These are phyloP conservation scores for Rheum nobile DNA, from an alignment of 148 eudicot species.

Conservation along the genomic window DNA sequence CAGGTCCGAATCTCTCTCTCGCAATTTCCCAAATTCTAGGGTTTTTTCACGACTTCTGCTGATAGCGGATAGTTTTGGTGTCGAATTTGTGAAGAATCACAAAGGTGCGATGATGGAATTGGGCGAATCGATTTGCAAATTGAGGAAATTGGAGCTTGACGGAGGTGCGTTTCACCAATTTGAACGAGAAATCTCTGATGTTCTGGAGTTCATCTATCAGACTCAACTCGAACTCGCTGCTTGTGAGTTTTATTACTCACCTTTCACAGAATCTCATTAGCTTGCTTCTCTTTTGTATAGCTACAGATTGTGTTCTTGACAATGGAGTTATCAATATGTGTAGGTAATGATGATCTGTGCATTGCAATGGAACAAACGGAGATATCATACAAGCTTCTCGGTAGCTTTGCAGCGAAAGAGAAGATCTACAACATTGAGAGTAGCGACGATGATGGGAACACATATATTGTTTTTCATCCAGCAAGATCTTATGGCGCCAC, in stretches of 20 bases:
- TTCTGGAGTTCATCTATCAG: constrained; percentile 73
- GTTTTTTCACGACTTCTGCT: background rate
- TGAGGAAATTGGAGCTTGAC: constrained; percentile 51
- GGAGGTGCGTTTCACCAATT: constrained; percentile 59
- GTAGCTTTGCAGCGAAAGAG: constrained; percentile 63
- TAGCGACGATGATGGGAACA: constrained; percentile 17
- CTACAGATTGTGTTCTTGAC: no score
- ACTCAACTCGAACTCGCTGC: constrained; percentile 88
- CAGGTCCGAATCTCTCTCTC: constrained; percentile 21
- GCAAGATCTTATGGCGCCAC: constrained; percentile 21
- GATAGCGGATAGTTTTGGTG: background rate
- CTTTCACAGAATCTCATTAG: no score
- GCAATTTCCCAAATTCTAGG: background rate
- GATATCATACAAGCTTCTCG: constrained; percentile 72
- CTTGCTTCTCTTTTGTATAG: no score
- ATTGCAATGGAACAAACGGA: constrained; percentile 70
- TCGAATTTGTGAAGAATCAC: constrained; percentile 40
- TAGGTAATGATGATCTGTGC: constrained; percentile 70
- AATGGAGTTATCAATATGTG: background rate
- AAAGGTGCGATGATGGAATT: constrained; percentile 91
- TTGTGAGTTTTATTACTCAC: constrained; percentile 63
- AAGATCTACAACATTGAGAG: constrained; percentile 33
- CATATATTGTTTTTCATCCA: constrained; percentile 40
- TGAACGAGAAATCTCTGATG: constrained; percentile 67
- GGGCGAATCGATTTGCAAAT: constrained; percentile 73